Evolutionary conservation across 179 eudicot genomes (phyloP).

Genomic region (Silene vulgaris): DNA sequence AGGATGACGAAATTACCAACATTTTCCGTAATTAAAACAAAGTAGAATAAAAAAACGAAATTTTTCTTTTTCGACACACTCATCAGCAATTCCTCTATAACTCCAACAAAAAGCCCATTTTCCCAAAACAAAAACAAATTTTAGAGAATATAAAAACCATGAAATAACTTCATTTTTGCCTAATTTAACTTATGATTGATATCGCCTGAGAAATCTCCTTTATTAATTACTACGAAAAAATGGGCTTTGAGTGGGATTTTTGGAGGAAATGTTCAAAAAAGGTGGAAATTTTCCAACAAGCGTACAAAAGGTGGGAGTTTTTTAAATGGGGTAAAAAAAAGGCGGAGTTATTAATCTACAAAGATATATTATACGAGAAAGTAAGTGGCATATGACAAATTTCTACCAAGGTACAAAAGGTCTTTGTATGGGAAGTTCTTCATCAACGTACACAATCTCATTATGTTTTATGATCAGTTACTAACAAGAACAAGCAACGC

Average conservation of each 20-base stretch:
- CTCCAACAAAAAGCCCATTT: background rate
- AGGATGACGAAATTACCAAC: background rate
- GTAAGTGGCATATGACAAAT: background rate
- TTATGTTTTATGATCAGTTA: background rate
- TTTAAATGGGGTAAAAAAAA: background rate
- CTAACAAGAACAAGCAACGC: constrained; percentile 53
- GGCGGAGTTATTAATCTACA: background rate
- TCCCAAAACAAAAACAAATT: background rate
- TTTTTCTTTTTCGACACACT: background rate
- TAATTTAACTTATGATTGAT: background rate
- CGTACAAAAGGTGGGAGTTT: background rate
- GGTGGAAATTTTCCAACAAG: background rate
- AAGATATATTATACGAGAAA: background rate
- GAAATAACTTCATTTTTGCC: background rate
- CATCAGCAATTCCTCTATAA: background rate
- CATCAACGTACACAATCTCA: background rate
- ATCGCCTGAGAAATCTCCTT: background rate
- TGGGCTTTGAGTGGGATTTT: background rate
- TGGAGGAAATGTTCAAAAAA: background rate
- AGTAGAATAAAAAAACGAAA: no score
- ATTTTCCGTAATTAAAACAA: no score
- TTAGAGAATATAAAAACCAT: background rate
- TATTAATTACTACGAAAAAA: background rate
- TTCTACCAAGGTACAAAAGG: background rate
- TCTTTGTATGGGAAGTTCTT: background rate